A percentile compares a stretch with the other conserved stretches of the same genome.
These are phyloP conservation scores for Teratosphaeria zuluensis DNA, from an alignment of 2,329 filamentous ascomycete species.

Conservation along the genomic window DNA sequence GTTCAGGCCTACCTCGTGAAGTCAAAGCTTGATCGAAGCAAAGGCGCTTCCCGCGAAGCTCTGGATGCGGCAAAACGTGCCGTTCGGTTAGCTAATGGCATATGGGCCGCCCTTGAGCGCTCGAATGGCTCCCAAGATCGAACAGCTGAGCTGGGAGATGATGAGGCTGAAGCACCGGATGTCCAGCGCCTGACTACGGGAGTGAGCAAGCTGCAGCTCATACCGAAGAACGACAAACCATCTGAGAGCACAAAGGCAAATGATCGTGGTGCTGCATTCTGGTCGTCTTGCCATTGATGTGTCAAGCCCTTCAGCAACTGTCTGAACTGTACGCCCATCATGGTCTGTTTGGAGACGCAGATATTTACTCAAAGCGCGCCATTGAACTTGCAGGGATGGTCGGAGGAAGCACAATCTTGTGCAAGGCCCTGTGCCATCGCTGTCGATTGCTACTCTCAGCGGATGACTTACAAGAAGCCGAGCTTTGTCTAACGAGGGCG, in stretches of 20 bases:
- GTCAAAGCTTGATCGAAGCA: slow-evolving; percentile 12
- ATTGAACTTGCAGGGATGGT: slow-evolving; percentile 55
- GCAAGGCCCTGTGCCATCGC: slow-evolving; percentile 12
- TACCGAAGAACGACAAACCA: slow-evolving; percentile 28
- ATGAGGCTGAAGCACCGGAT: neutral
- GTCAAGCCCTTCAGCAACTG: slow-evolving; percentile 61
- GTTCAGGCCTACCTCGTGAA: slow-evolving; percentile 20
- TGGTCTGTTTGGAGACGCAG: slow-evolving; percentile 77
- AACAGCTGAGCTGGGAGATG: neutral
- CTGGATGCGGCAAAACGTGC: slow-evolving; percentile 19
- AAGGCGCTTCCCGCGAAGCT: slow-evolving; percentile 12
- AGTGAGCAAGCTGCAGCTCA: slow-evolving; percentile 25
- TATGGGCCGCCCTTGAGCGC: slow-evolving; percentile 18
- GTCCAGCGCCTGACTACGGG: slow-evolving; percentile 10
- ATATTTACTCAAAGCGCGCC: slow-evolving; percentile 80
- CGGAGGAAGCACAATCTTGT: slow-evolving; percentile 8
- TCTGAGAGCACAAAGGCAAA: slow-evolving; percentile 7
- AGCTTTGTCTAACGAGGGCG: slow-evolving; percentile 16
- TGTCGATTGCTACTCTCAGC: slow-evolving; percentile 14
- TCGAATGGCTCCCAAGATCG: neutral
- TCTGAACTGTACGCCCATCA: slow-evolving; percentile 72
- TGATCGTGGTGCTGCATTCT: slow-evolving; percentile 58
- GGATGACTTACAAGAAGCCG: slow-evolving; percentile 20
- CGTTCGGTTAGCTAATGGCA: slow-evolving; percentile 17
- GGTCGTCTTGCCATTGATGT: slow-evolving; percentile 69